A percentile compares a stretch with the other conserved stretches of the same genome.
Conservation (phyloP, 306 rosid genomes). For the Sechiopsis laciniata region DNA sequence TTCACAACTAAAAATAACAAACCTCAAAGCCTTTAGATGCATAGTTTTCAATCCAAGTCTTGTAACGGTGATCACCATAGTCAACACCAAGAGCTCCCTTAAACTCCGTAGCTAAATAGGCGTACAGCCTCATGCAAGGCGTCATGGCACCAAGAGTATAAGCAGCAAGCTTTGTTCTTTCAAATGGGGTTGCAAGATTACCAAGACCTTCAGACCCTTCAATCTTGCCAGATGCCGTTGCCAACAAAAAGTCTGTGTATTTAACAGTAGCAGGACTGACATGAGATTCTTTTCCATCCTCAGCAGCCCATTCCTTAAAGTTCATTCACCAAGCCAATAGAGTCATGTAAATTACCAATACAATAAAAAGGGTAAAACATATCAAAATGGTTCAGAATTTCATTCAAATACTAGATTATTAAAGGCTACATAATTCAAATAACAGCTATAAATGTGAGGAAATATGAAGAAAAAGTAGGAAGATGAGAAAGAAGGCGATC, state of each 20-base stretch:
- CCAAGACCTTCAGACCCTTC: conserved; percentile 83
- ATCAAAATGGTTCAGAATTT: not conserved
- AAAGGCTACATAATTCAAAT: not conserved
- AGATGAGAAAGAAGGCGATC: not conserved
- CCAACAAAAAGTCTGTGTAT: conserved; percentile 84
- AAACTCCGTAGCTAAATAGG: conserved; percentile 73
- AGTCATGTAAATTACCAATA: not conserved
- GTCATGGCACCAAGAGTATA: conserved; percentile 92
- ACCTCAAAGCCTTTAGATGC: conserved; percentile 84
- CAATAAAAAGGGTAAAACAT: not conserved
- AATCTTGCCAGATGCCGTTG: conserved; percentile 92
- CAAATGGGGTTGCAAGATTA: conserved; percentile 97
- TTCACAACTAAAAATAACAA: conserved; percentile 34
- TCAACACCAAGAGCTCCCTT: conserved; percentile 40
- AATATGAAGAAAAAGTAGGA: not conserved
- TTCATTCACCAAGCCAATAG: conserved; percentile 9
- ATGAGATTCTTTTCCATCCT: conserved; percentile 42
- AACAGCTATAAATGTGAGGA: not conserved
- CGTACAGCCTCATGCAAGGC: conserved; percentile 96
- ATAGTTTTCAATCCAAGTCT: conserved; percentile 81
- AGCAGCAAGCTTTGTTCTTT: conserved; percentile 93
- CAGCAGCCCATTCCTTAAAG: conserved; percentile 78
- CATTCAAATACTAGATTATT: not conserved
- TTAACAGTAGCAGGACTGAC: conserved; percentile 69
- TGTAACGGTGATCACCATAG: conserved; percentile 54